Base-by-base conservation (phyloP, 352 stramenopile genomes). In the Phytophthora agathidicida region DNA sequence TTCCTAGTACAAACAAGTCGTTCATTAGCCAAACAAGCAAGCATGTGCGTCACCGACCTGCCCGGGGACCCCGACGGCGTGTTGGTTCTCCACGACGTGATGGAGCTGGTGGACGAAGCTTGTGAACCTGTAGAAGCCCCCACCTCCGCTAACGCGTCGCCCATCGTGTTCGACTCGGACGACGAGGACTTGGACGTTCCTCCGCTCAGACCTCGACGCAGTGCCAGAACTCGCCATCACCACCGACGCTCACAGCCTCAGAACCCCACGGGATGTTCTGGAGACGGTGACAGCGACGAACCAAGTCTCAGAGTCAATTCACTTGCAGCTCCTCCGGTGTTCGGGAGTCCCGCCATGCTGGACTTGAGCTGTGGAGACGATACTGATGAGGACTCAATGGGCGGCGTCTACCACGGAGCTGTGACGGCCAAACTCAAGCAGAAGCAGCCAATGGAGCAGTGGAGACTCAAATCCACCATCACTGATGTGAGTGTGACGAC, bases 131-230 rank as follows among this genome's bases (percentile, higher is more conserved):
- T 22, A 0, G 45, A 65, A 14, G 38, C 35, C 20, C 27, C 51
- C 39, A 47, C 52, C 3, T 45, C 52, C 0, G 24, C 53, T 27
- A 47, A 27, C 23, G 46, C 58, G 24, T 65, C 47, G 23, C 24
- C 42, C 30, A 60, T 64, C 20, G 47, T 65, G 7, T 70, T 66
- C 36, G 60, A 68, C 24, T 68, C 60, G 28, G 60, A 68, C 38
- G 60, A 68, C 30, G 60, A 68, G n/a, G 60, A 68, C 60, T 39
- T 68, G 53, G 60, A 68, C 23, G 60, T 68, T 24, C 60, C 60
- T 36, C 60, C 52, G 2, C 17, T 68, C 11, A 23, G 60, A 11
- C 51, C 60, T 1, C 26, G 44, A 38, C 58, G 51, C 26, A 17
- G 27, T 19, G n/a, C 1, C 26, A 23, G 39, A n/a, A n/a, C n/a